phyloP scores from a whole-genome alignment of 139 green algal species.

The Micromonas pusilla region DNA sequence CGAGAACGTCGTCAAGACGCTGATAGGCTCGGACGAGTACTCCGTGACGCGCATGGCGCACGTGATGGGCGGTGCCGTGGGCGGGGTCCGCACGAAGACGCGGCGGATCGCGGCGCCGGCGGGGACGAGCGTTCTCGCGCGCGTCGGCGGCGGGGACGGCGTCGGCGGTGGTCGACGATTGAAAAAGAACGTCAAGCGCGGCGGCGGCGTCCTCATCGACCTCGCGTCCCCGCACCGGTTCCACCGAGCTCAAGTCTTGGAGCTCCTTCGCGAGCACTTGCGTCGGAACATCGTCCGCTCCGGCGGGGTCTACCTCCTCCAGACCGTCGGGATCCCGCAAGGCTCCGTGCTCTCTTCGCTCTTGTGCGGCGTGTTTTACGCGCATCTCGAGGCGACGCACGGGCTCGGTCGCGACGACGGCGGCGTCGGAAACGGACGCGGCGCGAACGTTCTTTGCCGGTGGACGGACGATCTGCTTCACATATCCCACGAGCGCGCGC shows the following conservation, averaged over 20 bases:
- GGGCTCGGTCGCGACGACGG: slow-evolving; percentile 22
- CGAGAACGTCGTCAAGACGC: slow-evolving; percentile 43
- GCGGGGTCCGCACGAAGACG: background rate
- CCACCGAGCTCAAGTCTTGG: slow-evolving; percentile 31
- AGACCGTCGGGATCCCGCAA: slow-evolving; percentile 59
- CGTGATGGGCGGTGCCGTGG: background rate
- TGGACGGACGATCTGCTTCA: slow-evolving; percentile 22
- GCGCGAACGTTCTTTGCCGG: background rate
- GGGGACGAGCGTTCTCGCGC: background rate
- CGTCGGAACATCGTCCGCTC: slow-evolving; percentile 60
- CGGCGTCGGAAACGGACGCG: background rate
- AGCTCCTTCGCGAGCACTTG: slow-evolving; percentile 64
- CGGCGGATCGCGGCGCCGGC: background rate
- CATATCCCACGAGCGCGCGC: background rate
- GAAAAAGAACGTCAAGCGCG: background rate
- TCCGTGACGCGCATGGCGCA: slow-evolving; percentile 23
- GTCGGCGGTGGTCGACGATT: background rate
- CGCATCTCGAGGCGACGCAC: slow-evolving; percentile 56
- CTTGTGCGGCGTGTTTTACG: slow-evolving; percentile 86
- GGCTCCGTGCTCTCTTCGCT: slow-evolving; percentile 72
- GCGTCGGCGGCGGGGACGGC: too few relatives aligned
- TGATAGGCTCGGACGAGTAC: slow-evolving; percentile 53
- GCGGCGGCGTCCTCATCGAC: background rate
- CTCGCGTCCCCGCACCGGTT: background rate
- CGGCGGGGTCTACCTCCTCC: slow-evolving; percentile 55